Evolutionary conservation across 2,329 filamentous ascomycete species (phyloP).

Genomic region (Fusarium gaditjirri): DNA sequence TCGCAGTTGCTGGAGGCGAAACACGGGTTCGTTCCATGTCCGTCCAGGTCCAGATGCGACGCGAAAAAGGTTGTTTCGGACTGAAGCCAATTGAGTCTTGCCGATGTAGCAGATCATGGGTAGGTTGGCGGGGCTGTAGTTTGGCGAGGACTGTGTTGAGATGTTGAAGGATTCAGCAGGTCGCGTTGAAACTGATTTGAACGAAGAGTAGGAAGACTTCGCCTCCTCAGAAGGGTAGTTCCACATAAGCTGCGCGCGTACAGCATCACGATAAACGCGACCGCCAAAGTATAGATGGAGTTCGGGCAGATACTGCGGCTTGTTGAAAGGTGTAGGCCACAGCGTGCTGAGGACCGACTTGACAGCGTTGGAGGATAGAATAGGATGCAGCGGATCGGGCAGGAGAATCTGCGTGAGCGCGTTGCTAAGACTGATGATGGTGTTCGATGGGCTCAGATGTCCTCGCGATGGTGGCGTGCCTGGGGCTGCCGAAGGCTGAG

Average conservation of each 20-base stretch:
- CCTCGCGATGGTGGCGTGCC: constrained; percentile 51
- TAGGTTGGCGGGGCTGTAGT: constrained; percentile 37
- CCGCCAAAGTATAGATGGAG: constrained; percentile 62
- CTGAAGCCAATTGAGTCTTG: constrained; percentile 57
- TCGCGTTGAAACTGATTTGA: constrained; percentile 52
- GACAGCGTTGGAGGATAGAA: constrained; percentile 54
- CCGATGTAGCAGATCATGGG: constrained; percentile 60
- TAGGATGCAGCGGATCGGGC: constrained; percentile 47
- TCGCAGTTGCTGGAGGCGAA: constrained; percentile 58
- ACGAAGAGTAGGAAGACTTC: constrained; percentile 46
- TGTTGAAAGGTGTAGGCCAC: constrained; percentile 53
- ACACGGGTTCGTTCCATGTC: constrained; percentile 59
- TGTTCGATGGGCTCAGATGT: constrained; percentile 53
- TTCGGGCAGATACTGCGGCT: constrained; percentile 50
- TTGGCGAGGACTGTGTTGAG: constrained; percentile 37
- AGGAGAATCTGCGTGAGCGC: constrained; percentile 58
- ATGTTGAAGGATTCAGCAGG: constrained; percentile 46
- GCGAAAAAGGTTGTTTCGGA: constrained; percentile 60
- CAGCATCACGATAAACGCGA: constrained; percentile 56
- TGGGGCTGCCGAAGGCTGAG: constrained; percentile 50
- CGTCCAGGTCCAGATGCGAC: constrained; percentile 54
- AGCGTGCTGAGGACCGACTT: constrained; percentile 57
- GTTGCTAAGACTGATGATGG: constrained; percentile 55
- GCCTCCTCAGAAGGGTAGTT: constrained; percentile 48
- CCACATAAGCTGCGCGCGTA: constrained; percentile 64